Conservation (phyloP, 768 basidiomycete genomes). For the Rhizopogon rudus region DNA sequence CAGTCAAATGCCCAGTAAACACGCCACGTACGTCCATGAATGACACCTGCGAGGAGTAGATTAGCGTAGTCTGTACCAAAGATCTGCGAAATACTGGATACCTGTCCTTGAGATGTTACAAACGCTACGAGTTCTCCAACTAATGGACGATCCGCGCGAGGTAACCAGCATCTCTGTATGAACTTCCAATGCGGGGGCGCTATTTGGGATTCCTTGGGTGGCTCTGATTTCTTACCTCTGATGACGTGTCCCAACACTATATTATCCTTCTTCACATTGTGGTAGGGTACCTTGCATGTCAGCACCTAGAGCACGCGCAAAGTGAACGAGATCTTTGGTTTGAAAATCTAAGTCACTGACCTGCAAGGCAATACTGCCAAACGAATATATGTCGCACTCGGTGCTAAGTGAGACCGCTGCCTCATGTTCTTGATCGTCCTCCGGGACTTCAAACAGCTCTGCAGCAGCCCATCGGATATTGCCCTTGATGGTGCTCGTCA, state of each 20-base stretch:
- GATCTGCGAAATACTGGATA: too few species aligned
- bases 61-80: too few species aligned
- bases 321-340: conserved; percentile 3
- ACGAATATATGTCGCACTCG: conserved; percentile 36
- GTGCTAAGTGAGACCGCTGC: too few species aligned
- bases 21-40: too few species aligned
- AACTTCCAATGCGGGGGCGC: conserved; percentile 37
- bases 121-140: too few species aligned
- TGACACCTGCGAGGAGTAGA: too few species aligned
- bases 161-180: conserved; percentile 34
- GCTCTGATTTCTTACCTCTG: too few species aligned
- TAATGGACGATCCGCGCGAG: too few species aligned
- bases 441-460: conserved; percentile 24
- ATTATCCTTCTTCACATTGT: not conserved
- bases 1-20: too few species aligned
- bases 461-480: conserved; percentile 42
- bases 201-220: conserved; percentile 8
- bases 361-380: conserved; percentile 30
- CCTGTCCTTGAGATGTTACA: too few species aligned
- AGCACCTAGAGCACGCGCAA: not conserved
- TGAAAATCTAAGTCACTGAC: conserved; percentile 21
- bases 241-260: too few species aligned
- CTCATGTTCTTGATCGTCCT: too few species aligned
- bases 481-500: conserved; percentile 25
- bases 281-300: not conserved